These are phyloP conservation scores for Pichia gijzeniarum DNA, from an alignment of 805 yeast genomes.

Conservation along the genomic window DNA sequence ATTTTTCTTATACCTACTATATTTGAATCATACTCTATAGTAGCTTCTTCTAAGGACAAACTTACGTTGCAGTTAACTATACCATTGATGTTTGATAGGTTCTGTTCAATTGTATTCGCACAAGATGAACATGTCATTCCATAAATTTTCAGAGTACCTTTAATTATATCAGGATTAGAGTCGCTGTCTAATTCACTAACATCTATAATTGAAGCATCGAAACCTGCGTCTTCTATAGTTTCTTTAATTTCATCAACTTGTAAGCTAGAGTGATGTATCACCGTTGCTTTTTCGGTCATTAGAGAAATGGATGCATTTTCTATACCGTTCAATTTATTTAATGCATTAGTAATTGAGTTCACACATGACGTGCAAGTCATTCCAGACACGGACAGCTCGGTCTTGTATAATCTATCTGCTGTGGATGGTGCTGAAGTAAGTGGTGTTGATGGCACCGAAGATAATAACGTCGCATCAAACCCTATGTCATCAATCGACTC, in stretches of 20 bases:
- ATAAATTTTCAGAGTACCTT: conserved; percentile 32
- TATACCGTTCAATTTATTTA: conserved; percentile 30
- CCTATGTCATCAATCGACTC: conserved; percentile 72
- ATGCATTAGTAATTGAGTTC: conserved; percentile 45
- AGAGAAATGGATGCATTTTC: conserved; percentile 51
- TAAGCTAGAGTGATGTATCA: conserved; percentile 38
- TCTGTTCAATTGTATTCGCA: conserved; percentile 41
- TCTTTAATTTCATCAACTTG: conserved; percentile 32
- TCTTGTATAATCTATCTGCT: background rate
- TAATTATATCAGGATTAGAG: conserved; percentile 8
- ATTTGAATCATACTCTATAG: conserved; percentile 44
- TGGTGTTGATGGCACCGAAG: conserved; percentile 2
- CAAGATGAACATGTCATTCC: conserved; percentile 64
- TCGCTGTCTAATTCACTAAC: conserved; percentile 20
- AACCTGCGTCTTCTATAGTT: conserved; percentile 42
- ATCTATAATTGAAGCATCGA: conserved; percentile 41
- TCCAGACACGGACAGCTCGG: conserved; percentile 49
- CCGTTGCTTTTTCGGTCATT: conserved; percentile 63
- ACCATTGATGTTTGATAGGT: conserved; percentile 41
- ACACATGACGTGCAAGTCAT: conserved; percentile 71
- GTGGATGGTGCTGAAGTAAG: background rate
- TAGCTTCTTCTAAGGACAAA: conserved; percentile 48
- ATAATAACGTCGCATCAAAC: conserved; percentile 35
- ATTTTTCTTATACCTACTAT: conserved; percentile 59
- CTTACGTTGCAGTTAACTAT: conserved; percentile 45